phyloP scores from a whole-genome alignment of 2,329 filamentous ascomycete species.

The Alternaria ventricosa region DNA sequence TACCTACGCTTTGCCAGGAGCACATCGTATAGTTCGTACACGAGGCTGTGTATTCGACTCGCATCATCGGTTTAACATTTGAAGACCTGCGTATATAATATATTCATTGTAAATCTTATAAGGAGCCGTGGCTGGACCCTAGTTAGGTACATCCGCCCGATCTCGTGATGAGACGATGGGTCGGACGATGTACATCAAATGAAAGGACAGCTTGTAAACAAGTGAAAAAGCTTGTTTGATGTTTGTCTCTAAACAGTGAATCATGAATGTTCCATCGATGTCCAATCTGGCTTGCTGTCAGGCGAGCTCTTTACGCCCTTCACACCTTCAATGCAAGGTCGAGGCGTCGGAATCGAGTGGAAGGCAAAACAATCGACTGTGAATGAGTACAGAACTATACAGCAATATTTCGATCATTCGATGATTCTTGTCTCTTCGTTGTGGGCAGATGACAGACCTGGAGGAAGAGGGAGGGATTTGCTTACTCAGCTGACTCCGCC shows the following conservation, averaged over 20 bases:
- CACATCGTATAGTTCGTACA: too few species aligned
- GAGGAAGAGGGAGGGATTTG: neutral
- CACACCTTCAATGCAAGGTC: neutral
- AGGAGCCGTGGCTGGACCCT: neutral
- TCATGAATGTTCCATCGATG: neutral
- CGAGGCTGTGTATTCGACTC: neutral
- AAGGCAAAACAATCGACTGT: neutral
- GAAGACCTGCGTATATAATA: neutral
- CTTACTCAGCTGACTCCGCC: neutral
- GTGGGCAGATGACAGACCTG: neutral
- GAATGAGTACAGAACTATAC: fast-evolving
- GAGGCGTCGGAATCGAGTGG: neutral
- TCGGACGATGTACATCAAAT: neutral
- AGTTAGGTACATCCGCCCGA: neutral
- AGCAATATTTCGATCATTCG: neutral
- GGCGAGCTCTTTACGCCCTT: neutral
- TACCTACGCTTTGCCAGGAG: too few species aligned
- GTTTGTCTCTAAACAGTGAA: neutral
- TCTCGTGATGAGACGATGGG: neutral
- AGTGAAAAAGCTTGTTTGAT: neutral
- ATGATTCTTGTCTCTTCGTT: neutral
- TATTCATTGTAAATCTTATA: neutral
- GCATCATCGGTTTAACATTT: fast-evolving
- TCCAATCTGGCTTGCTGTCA: neutral
- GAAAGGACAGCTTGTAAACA: neutral